These are phyloP conservation scores for Solanum ahanhuiri DNA, from an alignment of 257 asterid species.

Conservation along the genomic window DNA sequence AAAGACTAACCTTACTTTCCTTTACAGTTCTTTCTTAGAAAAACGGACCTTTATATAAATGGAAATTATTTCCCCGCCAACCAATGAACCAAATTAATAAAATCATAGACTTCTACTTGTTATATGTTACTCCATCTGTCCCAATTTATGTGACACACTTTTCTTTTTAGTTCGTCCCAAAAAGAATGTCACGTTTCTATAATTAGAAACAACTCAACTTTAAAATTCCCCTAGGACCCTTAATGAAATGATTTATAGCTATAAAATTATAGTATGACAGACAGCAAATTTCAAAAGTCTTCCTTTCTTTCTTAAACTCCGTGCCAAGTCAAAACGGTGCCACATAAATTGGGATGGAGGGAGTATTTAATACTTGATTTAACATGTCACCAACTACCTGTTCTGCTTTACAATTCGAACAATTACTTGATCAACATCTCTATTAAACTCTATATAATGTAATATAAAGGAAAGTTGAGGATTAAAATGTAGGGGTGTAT, in stretches of 20 bases:
- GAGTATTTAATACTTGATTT: not conserved
- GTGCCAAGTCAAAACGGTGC: not conserved
- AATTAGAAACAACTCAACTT: not conserved
- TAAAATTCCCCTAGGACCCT: not conserved
- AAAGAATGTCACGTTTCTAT: not conserved
- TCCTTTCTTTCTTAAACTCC: not conserved
- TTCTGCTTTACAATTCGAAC: not conserved
- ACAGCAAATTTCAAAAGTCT: not conserved
- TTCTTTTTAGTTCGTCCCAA: not conserved
- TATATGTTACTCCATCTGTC: not conserved
- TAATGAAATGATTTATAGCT: not conserved
- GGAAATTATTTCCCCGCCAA: not conserved
- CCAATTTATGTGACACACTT: not conserved
- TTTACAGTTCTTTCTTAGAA: not conserved
- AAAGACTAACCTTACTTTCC: not conserved
- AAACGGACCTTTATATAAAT: not conserved
- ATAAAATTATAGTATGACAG: not conserved
- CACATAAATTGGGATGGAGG: not conserved
- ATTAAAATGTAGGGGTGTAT: not conserved
- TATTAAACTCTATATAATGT: not conserved
- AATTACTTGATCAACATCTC: not conserved
- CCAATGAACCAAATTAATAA: not conserved
- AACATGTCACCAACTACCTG: not conserved
- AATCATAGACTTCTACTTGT: not conserved
- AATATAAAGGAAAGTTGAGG: not conserved